A percentile compares a stretch with the other conserved stretches of the same genome.
phyloP scores from a whole-genome alignment of 108 stramenopile genomes.

The Craspedostauros australis region DNA sequence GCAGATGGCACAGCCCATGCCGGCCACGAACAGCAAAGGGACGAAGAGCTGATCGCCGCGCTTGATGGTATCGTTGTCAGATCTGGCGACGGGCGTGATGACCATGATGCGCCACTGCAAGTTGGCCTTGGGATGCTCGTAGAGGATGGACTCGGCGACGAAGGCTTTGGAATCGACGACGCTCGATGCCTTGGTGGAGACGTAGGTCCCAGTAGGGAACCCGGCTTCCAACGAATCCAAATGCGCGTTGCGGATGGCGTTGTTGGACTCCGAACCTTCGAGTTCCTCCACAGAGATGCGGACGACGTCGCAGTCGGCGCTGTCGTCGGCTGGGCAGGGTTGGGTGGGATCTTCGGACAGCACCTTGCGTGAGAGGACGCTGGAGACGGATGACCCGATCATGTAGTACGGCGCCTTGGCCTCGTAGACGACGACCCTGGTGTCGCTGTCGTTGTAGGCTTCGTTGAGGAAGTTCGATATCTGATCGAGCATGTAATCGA shows the following conservation, averaged over 20 bases:
- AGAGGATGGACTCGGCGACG: conserved; percentile 1
- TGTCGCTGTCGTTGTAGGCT: conserved; percentile 1
- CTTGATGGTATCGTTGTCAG: conserved; percentile 2
- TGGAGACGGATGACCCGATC: conserved; percentile 11
- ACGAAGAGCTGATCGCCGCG: conserved; percentile 8
- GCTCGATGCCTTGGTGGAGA: background rate
- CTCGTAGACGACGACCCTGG: conserved; percentile 12
- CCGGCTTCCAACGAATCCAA: conserved; percentile 10
- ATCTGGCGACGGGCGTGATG: conserved; percentile 4
- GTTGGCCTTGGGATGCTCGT: background rate
- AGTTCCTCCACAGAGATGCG: conserved; percentile 13
- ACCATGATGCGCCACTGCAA: conserved; percentile 14
- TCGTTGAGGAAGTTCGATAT: conserved; percentile 9
- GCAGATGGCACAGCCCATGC: conserved; percentile 11
- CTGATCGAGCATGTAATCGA: conserved; percentile 2
- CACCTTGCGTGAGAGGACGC: conserved; percentile 2
- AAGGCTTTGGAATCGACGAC: background rate
- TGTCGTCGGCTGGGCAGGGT: background rate
- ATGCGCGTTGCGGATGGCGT: background rate
- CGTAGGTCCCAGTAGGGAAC: background rate
- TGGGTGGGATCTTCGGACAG: background rate
- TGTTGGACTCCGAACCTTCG: background rate
- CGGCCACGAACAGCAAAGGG: conserved; percentile 2
- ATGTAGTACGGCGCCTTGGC: conserved; percentile 12
- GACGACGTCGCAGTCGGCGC: background rate